phyloP scores from a whole-genome alignment of 163 green algal species.

The Chlamydomonas reinhardtii region DNA sequence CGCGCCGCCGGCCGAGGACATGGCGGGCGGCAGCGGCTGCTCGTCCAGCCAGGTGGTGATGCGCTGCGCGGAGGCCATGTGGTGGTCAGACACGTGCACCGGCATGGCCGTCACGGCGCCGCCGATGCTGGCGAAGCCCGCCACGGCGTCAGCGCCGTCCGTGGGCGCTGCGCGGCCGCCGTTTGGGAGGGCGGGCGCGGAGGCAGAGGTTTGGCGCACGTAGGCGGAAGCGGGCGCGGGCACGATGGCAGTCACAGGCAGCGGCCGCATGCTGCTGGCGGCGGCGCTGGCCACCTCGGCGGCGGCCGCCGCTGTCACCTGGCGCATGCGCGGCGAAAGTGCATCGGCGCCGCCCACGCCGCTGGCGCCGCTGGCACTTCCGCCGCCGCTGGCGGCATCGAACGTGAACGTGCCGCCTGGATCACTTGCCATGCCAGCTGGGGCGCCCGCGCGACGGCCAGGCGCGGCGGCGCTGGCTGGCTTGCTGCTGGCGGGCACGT shows the following conservation, averaged over 20 bases:
- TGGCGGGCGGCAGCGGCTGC: slow-evolving; percentile 12
- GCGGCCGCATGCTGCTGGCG: slow-evolving; percentile 23
- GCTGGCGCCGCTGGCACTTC: neutral
- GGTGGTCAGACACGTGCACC: neutral
- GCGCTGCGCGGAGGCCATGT: slow-evolving; percentile 5
- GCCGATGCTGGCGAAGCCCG: neutral
- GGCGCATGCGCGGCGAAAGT: slow-evolving; percentile 28
- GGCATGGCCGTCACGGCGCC: neutral
- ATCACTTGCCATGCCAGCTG: neutral
- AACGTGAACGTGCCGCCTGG: slow-evolving; percentile 9
- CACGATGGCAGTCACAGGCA: neutral
- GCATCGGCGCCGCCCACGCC: neutral
- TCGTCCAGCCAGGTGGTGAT: slow-evolving; percentile 41
- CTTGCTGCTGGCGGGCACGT: neutral
- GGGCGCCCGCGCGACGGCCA: no score
- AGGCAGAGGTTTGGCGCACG: neutral
- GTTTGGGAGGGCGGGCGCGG: neutral
- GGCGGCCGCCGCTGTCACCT: neutral
- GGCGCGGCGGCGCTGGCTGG: neutral
- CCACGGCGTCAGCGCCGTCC: neutral
- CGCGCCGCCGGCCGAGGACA: slow-evolving; percentile 7
- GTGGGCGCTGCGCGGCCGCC: neutral
- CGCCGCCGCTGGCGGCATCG: neutral
- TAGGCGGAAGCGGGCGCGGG: neutral
- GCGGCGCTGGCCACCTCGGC: slow-evolving; percentile 21